Base-by-base conservation (phyloP, 306 rosid species). In the Trifolium dubium region DNA sequence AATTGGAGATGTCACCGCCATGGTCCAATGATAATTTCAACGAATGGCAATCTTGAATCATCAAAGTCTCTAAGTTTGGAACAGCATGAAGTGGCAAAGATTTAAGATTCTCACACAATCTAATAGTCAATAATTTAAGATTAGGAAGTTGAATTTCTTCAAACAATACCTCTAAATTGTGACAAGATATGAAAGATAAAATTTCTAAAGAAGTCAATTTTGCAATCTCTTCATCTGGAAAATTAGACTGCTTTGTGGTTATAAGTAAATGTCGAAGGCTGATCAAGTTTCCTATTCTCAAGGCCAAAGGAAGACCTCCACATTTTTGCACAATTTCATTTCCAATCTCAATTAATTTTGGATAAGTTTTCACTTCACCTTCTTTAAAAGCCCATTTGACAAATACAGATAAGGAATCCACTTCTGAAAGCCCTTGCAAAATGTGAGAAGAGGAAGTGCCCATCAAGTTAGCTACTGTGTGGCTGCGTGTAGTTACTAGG, bases 301-400 rank as follows among this genome's bases (percentile, higher is more conserved):
- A 13, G 0, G 81, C 83, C 61, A 83, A 68, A 0, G 76, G 86
- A 73, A 85, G 59, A 13, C 86, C 83, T 15, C 17, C 3, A 41
- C 89, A 82, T 59, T 79, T 85, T 3, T 59, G 9, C 12, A 58
- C 82, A 58, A 83, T 74, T 3, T 56, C 70, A 3, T 30, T 19
- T 17, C 77, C 87, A 18, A 83, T 74, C 4, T 51, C 10, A 10
- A 67, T 0, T 5, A 84, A 46, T 0, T 74, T 10, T 3, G 79
- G 81, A 55, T 68, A 15, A 0, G 6, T 58, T 54, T 18, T 29
- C 32, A 75, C 85, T 18, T 51, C 77, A 6, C 58, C 76, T 14
- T 63, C 75, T 34, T 39, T 59, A 47, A 86, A 86, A 51, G 89
- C 83, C 73, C 64, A 67, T 77, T 63, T 81, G 19, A 13, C 5